A percentile compares a stretch with the other conserved stretches of the same genome.
These are phyloP conservation scores for Pythium vanterpoolii DNA, from an alignment of 352 stramenopile species.

Conservation along the genomic window DNA sequence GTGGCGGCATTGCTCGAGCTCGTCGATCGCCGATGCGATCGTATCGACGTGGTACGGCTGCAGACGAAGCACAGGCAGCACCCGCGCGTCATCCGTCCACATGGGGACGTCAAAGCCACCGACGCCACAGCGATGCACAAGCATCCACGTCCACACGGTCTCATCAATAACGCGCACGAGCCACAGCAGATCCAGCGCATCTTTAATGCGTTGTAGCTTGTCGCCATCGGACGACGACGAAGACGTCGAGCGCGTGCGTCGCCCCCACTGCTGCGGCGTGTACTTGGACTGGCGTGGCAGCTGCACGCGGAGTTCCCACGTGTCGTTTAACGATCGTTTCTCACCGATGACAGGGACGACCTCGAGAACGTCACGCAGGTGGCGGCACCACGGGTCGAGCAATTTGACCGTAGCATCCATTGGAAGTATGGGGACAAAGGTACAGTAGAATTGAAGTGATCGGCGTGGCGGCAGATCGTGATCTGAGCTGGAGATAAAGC, in stretches of 20 bases:
- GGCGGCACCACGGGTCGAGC: constrained; percentile 15
- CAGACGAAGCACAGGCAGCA: constrained; percentile 26
- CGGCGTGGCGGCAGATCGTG: too few species aligned
- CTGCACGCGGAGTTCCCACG: constrained; percentile 5
- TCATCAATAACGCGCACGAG: constrained; percentile 33
- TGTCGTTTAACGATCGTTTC: neutral
- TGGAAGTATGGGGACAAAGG: neutral
- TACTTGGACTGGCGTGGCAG: constrained; percentile 7
- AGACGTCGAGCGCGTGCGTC: neutral
- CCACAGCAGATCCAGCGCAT: constrained; percentile 38
- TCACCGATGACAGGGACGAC: neutral
- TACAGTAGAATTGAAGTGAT: too few species aligned
- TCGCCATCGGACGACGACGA: neutral
- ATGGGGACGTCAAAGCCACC: constrained; percentile 27
- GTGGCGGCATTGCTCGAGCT: constrained; percentile 4
- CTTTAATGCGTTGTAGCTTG: constrained; percentile 16
- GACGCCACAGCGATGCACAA: constrained; percentile 29
- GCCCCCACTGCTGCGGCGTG: neutral
- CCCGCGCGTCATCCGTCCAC: constrained; percentile 25
- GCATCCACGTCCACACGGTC: constrained; percentile 30
- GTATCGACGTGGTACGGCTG: constrained; percentile 10
- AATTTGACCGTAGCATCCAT: constrained; percentile 10
- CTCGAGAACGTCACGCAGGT: constrained; percentile 9
- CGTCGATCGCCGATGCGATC: neutral
- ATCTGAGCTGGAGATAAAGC: neutral